Conservation (phyloP, 495 filamentous ascomycete genomes). For the Penicillium paxilli region DNA sequence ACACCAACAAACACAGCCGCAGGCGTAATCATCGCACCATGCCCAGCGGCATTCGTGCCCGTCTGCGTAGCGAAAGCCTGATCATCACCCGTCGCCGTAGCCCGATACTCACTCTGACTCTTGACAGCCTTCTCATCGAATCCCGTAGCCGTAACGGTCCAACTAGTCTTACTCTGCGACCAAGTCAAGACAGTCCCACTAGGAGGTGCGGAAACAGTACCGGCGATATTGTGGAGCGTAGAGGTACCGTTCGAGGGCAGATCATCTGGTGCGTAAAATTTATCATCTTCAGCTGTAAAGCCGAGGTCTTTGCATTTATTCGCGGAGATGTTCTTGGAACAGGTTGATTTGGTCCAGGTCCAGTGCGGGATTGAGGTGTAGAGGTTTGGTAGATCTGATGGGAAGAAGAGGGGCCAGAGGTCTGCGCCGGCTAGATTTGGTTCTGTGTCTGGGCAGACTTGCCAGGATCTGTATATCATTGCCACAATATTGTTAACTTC, state of each 20-base stretch:
- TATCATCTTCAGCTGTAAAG: conserved; percentile 17
- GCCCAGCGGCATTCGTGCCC: conserved; percentile 10
- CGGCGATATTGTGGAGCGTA: conserved; percentile 22
- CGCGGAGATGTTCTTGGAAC: background rate
- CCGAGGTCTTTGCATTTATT: conserved; percentile 18
- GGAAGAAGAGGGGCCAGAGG: conserved; percentile 29
- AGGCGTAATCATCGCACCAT: background rate
- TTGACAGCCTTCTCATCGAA: conserved; percentile 23
- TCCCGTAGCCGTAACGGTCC: conserved; percentile 26
- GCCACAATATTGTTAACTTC: no score
- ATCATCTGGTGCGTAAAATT: conserved; percentile 27
- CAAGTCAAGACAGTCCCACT: conserved; percentile 27
- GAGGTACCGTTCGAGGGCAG: conserved; percentile 22
- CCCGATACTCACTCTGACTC: conserved; percentile 19
- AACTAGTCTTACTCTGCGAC: conserved; percentile 25
- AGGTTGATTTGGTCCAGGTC: conserved; percentile 20
- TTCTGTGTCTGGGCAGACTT: conserved; percentile 26
- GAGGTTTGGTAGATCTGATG: conserved; percentile 19
- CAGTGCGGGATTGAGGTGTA: conserved; percentile 26
- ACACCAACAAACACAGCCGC: conserved; percentile 7
- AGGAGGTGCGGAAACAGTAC: conserved; percentile 21
- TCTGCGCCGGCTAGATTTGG: conserved; percentile 29
- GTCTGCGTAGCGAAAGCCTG: conserved; percentile 17
- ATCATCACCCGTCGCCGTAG: conserved; percentile 20
- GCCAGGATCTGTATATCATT: conserved; percentile 21